Evolutionary conservation across 1,139 yeast species (phyloP), one percentile per base, ranked within the genome.

Genomic region (Hyphopichia khmerensis): DNA sequence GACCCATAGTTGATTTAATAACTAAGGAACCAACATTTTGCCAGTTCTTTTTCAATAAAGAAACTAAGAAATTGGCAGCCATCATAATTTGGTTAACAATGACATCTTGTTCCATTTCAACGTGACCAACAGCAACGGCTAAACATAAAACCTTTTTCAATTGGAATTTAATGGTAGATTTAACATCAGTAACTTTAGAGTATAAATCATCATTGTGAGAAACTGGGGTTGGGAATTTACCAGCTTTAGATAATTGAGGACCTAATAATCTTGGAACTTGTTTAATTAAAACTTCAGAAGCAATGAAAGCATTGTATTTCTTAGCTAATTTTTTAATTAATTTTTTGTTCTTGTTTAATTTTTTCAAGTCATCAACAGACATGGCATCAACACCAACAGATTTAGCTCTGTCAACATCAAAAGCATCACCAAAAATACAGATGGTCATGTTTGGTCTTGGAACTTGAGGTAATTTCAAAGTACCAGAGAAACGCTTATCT

Each of bases 371-470:
- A 64, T 95, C 99, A 70, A 93, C 99, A 56, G 98, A 90, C 99
- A 95, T 93, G 72, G 99, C 98, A 71, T 95, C 99, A 69, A 89
- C 88, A 83, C 98, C 99, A 69, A 87, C 82, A 62, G 98, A 91
- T 88, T 95, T 93, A 69, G 99, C 98, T 84, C 99, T 91, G 86
- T 95, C 99, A 64, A 89, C 96, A 78, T 95, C 99, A 71, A 93
- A 93, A 72, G 99, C 99, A 76, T 95, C 99, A 86, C 99, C 99
- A 67, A 95, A 93, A 72, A 95, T 90, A 81, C 99, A 95, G 82
- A 95, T 79, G 79, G 98, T 88, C 98, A 95, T 89, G 96, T 93
- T 93, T 80, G 99, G 99, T 85, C 99, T 95, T 82, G 99, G 99
- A 62, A 95, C 96, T 72, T 85, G 85, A 71, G 99, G 99, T 68